Evolutionary conservation across 805 yeast genomes (phyloP), one percentile per base, ranked within the genome.

Genomic region (Candida alai): DNA sequence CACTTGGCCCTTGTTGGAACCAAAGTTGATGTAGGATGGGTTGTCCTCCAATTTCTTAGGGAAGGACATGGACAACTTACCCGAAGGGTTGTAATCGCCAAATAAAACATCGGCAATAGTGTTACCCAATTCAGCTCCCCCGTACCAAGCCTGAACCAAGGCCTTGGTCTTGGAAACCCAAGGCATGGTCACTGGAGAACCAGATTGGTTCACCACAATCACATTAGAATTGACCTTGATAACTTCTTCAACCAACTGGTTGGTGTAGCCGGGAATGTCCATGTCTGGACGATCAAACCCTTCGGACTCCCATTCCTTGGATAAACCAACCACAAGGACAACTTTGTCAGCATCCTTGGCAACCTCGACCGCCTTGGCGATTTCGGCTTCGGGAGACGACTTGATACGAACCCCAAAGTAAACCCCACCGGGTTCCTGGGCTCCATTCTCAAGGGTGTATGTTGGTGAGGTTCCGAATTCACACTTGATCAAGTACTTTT

Each of bases 41-140:
- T 71, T 75, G 52, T 78, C 80, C 44, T 71, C 65, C 30, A 63
- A 44, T 41, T 54, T 62, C 35, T 59, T 49, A 22, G 84, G 83
- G 68, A 71, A 76, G 4, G 80, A 58, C 41, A 78, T 49, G 2
- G 81, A 59, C 35, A 78, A 58, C 48, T 75, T 77, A 32, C 82
- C 85, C 38, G 71, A 60, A 19, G 85, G 85, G 48, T 74, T 76
- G 31, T 54, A 65, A 44, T 76, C 80, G 19, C 83, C 84, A 44
- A 65, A 76, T 28, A 78, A 41, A 10, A 74, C 76, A 53, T 77
- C 81, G 4, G 80, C 81, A 49, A 77, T 61, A 11, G 76, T 71
- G 44, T 73, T 75, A 39, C 83, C 82, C 26, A 62, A 50, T 44
- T 77, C 82, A 40, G 65, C 65, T 36, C 64, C 64, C 11, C 62